Evolutionary conservation across 2,329 filamentous ascomycete genomes (phyloP).

Genomic region (Dryadomyces quercivorus): DNA sequence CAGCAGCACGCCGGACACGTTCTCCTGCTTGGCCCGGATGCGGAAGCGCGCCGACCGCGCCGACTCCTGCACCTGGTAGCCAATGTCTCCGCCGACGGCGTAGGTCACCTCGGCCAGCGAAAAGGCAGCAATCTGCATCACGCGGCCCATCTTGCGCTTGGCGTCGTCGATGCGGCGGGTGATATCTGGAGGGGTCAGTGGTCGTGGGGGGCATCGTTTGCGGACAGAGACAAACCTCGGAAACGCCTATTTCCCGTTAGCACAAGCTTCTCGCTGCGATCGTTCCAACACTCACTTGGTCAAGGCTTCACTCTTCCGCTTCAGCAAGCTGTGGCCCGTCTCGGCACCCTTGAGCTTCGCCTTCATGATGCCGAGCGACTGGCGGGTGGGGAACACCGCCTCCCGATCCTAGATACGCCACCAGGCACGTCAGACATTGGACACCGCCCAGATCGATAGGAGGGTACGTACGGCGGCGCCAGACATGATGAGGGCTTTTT

Average conservation of each 20-base stretch:
- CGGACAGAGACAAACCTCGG: slow-evolving; percentile 49
- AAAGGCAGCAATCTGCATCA: slow-evolving; percentile 98
- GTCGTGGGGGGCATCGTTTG: neutral
- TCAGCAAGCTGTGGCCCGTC: slow-evolving; percentile 85
- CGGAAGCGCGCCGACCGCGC: slow-evolving; percentile 88
- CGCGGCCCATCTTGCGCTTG: slow-evolving; percentile 97
- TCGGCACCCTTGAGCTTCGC: slow-evolving; percentile 90
- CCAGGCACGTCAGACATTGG: no score
- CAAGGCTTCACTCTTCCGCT: slow-evolving; percentile 94
- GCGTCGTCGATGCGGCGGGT: slow-evolving; percentile 95
- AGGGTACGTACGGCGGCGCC: slow-evolving; percentile 12
- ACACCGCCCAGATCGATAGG: slow-evolving; percentile 3
- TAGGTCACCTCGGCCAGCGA: slow-evolving; percentile 96
- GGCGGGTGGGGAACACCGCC: slow-evolving; percentile 92
- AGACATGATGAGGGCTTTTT: slow-evolving; percentile 16
- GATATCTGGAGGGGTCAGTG: slow-evolving; percentile 51
- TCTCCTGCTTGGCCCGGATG: slow-evolving; percentile 91
- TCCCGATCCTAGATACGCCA: slow-evolving; percentile 67
- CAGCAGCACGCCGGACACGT: slow-evolving; percentile 91
- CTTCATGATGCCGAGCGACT: slow-evolving; percentile 96
- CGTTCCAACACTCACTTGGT: slow-evolving; percentile 63
- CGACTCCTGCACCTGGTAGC: slow-evolving; percentile 94
- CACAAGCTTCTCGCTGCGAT: neutral
- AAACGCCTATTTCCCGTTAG: slow-evolving; percentile 51
- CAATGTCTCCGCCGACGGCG: slow-evolving; percentile 88